A percentile compares a stretch with the other conserved stretches of the same genome.
Conservation (phyloP, 2,329 filamentous ascomycete genomes). For the Trichoderma afroharzianum region DNA sequence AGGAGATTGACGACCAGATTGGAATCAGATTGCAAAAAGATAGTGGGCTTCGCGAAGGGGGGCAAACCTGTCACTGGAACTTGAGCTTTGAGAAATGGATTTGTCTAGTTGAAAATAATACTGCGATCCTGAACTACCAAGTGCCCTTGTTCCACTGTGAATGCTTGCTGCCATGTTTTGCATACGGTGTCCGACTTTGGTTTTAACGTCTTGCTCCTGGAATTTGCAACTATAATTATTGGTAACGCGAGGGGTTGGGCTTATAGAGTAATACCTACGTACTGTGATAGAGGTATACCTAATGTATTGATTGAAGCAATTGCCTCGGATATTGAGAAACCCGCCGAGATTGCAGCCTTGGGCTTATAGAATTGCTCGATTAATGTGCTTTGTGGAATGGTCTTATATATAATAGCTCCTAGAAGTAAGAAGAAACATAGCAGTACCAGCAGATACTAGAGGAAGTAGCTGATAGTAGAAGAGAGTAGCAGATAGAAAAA, state of each 20-base stretch:
- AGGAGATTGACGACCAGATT: conserved; percentile 17
- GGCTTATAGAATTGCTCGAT: too few species aligned
- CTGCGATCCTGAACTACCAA: not conserved
- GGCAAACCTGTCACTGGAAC: conserved; percentile 2
- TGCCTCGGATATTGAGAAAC: not conserved
- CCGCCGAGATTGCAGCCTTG: not conserved
- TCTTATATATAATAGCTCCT: not conserved
- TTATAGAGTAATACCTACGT: not conserved
- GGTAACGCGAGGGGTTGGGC: not conserved
- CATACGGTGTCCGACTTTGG: not conserved
- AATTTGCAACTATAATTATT: not conserved
- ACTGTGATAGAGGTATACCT: not conserved
- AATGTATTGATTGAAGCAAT: not conserved
- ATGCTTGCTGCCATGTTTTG: not conserved
- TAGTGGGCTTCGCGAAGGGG: not conserved
- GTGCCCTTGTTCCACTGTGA: not conserved
- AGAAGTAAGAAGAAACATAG: too few species aligned
- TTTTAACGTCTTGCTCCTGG: not conserved
- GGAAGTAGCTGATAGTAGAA: too few species aligned
- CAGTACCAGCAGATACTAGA: too few species aligned
- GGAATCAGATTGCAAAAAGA: conserved; percentile 17
- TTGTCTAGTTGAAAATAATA: not conserved
- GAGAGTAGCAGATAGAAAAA: too few species aligned
- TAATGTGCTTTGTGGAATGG: too few species aligned
- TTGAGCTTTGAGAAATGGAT: not conserved